Evolutionary conservation across 2,329 filamentous ascomycete genomes (phyloP).

Genomic region (Coleophoma crateriformis): DNA sequence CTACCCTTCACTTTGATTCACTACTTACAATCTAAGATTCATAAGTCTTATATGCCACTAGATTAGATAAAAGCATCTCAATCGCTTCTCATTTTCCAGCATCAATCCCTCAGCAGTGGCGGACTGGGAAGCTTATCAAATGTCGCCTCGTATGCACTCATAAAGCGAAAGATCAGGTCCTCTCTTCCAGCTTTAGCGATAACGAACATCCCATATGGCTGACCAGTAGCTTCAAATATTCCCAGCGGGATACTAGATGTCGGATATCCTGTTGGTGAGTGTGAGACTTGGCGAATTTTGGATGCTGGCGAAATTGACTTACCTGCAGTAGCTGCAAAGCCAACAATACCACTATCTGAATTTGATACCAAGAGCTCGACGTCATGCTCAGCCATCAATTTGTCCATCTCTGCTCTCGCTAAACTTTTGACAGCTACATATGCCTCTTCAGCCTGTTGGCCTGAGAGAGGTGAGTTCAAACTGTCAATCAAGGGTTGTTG

Average conservation of each 20-base stretch:
- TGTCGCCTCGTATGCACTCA: conserved; percentile 12
- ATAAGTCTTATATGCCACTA: no score
- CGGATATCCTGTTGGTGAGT: conserved; percentile 15
- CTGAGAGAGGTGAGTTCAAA: conserved; percentile 8
- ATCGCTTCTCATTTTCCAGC: neutral
- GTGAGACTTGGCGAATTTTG: neutral
- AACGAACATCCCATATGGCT: conserved; percentile 22
- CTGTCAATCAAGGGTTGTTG: conserved; percentile 11
- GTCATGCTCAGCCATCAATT: conserved; percentile 4
- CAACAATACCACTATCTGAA: conserved; percentile 14
- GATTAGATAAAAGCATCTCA: neutral
- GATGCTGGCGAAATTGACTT: neutral
- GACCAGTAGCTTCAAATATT: conserved; percentile 15
- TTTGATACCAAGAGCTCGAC: conserved; percentile 15
- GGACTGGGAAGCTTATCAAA: neutral
- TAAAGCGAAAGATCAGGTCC: conserved; percentile 17
- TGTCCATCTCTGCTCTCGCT: conserved; percentile 9
- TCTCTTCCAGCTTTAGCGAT: conserved; percentile 15
- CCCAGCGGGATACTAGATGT: conserved; percentile 21
- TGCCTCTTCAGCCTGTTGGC: conserved; percentile 4
- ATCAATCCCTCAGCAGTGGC: neutral
- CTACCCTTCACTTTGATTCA: no score
- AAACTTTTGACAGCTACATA: conserved; percentile 4
- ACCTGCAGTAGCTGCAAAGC: conserved; percentile 15
- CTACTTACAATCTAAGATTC: no score